Evolutionary conservation across 176 grass and related monocot genomes (phyloP), one percentile per base, ranked within the genome.

Genomic region (Pontederia paniculata): DNA sequence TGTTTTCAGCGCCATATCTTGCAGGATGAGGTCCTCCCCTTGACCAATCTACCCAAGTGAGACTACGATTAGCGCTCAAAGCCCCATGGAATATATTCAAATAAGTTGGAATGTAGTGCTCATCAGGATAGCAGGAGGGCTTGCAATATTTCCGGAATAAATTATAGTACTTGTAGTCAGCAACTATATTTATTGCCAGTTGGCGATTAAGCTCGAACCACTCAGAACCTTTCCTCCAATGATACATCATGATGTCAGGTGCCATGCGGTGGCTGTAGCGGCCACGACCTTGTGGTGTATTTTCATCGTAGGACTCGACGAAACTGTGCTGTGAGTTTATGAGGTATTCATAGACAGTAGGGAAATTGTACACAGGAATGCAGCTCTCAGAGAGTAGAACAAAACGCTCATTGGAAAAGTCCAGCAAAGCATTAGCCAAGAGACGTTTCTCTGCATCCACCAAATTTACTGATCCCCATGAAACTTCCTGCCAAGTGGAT

Each of bases 381-480:
- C 61, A 64, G 45, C 61, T 64, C 45, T 64, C 61, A 25, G 61
- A 64, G 21, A 64, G 61, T 21, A 64, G 45, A 50, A 64, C 61
- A 50, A 64, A 64, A 8, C 61, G 61, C 45, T 64, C 61, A 50
- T 64, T 64, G 61, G 61, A 64, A 45, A 64, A 48, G 49, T 64
- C 61, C 42, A 64, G 44, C 12, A 64, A 48, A 50, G 61, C 61
- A 64, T 64, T 64, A 5, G 61, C 61, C 45, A 64, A 17, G 20
- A 64, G 61, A 64, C 61, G 61, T 44, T 64, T 64, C 61, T 64
- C 61, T 16, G 61, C 61, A 64, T 48, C 61, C 9, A 64, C 61
- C 45, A 64, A n/a, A 25, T 44, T 50, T n/a, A 64, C 45, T 23
- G 61, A 64, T 9, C 61, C 61, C 61, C 61, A 64, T 50, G 45